These are phyloP conservation scores for Rhodosorus marinus DNA, from an alignment of 23 red algal species.

Conservation along the genomic window DNA sequence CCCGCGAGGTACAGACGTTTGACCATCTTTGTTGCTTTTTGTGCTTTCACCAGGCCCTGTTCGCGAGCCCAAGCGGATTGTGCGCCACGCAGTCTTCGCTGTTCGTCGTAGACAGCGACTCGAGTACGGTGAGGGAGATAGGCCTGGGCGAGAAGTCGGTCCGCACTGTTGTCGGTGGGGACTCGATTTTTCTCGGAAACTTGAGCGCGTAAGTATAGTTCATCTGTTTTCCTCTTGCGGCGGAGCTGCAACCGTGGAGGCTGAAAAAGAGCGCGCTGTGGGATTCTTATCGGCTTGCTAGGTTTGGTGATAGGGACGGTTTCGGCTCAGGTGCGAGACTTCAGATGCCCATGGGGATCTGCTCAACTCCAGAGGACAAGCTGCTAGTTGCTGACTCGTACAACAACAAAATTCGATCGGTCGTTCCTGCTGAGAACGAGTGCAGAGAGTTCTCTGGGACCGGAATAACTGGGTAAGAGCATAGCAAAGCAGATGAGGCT, in stretches of 20 bases:
- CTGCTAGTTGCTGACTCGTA: slow-evolving; percentile 4
- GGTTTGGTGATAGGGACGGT: slow-evolving; percentile 20
- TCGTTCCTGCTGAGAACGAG: neutral
- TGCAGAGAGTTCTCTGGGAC: slow-evolving; percentile 2
- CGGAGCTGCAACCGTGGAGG: too few species aligned
- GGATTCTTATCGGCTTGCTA: neutral
- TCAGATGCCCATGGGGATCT: slow-evolving; percentile 5
- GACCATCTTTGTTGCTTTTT: too few species aligned
- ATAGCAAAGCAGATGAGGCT: too few species aligned
- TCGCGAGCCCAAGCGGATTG: slow-evolving; percentile 4
- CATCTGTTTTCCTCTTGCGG: too few species aligned
- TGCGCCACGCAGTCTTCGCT: neutral
- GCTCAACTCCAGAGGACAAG: neutral
- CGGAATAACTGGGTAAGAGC: too few species aligned
- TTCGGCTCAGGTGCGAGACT: neutral
- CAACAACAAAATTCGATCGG: slow-evolving; percentile 5
- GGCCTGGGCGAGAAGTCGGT: neutral
- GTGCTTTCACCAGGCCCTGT: too few species aligned
- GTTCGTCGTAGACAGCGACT: slow-evolving; percentile 6
- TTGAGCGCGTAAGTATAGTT: too few species aligned
- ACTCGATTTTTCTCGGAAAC: slow-evolving; percentile 6
- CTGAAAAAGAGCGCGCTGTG: neutral
- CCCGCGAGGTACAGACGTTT: too few species aligned
- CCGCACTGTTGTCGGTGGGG: slow-evolving; percentile 4
- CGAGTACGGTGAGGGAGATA: slow-evolving; percentile 1